Percentiles rank a stretch among this genome's conserved stretches.
phyloP scores from a whole-genome alignment of 1,284 basidiomycete species.

The Irpex sp. region DNA sequence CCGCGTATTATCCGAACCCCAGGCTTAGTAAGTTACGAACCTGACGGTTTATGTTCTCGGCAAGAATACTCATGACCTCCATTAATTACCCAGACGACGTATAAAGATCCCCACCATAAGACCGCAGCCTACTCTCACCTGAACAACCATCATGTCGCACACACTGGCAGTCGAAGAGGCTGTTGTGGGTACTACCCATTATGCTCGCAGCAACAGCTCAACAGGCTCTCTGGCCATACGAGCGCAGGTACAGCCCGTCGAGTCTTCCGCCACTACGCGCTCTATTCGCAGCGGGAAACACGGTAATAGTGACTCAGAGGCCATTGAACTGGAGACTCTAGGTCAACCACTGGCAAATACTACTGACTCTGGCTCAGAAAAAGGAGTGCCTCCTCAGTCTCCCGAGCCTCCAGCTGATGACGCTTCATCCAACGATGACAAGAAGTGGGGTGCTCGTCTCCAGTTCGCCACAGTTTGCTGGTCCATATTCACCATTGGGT shows the following conservation, averaged over 20 bases:
- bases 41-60: not conserved
- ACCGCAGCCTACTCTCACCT: not conserved
- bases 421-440: not conserved
- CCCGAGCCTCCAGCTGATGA: not conserved
- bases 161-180: not conserved
- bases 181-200: not conserved
- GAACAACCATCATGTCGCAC: not conserved
- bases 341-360: not conserved
- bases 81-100: not conserved
- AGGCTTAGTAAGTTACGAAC: too few relatives aligned
- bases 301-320: not conserved
- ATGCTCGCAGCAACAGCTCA: not conserved
- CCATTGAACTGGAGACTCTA: not conserved
- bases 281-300: not conserved
- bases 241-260: not conserved
- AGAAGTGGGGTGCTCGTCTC: slow-evolving; percentile 18
- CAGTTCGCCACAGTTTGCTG: slow-evolving; percentile 40
- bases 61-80: not conserved
- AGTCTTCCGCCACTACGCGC: not conserved
- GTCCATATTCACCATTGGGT: slow-evolving; percentile 44
- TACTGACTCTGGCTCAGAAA: not conserved
- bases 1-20: not conserved
- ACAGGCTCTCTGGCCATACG: not conserved
- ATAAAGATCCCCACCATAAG: not conserved
- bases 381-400: not conserved